Evolutionary conservation across 2,329 filamentous ascomycete genomes (phyloP).

Genomic region (Pseudopyrenochaeta lycopersici): DNA sequence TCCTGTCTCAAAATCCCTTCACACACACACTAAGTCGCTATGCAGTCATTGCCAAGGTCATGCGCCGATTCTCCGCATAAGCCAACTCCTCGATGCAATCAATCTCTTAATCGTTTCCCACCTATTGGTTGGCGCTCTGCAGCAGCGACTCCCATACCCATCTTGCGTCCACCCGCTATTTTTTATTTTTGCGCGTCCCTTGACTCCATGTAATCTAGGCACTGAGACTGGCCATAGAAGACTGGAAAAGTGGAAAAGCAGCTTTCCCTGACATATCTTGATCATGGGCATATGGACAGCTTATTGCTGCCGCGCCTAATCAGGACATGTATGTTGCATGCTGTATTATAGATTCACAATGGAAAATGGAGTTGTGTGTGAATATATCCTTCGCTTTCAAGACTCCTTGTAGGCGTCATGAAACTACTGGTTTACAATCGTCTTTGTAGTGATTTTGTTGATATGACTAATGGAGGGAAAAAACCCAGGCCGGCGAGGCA

Average conservation of each 20-base stretch:
- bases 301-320: conserved; percentile 9
- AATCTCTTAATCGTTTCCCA: conserved; percentile 13
- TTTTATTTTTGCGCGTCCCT: conserved; percentile 9
- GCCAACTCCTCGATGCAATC: conserved; percentile 2
- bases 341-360: conserved; percentile 46
- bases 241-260: conserved; percentile 35
- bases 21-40: conserved; percentile 18
- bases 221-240: conserved; percentile 8
- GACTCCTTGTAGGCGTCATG: neutral
- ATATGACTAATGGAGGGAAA: too few relatives aligned
- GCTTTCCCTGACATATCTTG: conserved; percentile 23
- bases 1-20: neutral
- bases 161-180: conserved; percentile 9
- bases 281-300: conserved; percentile 13
- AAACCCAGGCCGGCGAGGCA: too few relatives aligned
- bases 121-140: conserved; percentile 28
- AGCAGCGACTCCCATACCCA: conserved; percentile 22
- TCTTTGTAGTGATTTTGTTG: too few relatives aligned
- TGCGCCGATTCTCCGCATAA: conserved; percentile 79
- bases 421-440: too few relatives aligned
- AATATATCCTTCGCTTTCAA: neutral
- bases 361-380: conserved; percentile 27
- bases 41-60: conserved; percentile 93
- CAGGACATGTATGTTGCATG: conserved; percentile 30
- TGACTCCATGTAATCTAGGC: neutral